These are phyloP conservation scores for Neotropicomus parvogracilis DNA, from an alignment of 1,284 basidiomycete species.

Conservation along the genomic window DNA sequence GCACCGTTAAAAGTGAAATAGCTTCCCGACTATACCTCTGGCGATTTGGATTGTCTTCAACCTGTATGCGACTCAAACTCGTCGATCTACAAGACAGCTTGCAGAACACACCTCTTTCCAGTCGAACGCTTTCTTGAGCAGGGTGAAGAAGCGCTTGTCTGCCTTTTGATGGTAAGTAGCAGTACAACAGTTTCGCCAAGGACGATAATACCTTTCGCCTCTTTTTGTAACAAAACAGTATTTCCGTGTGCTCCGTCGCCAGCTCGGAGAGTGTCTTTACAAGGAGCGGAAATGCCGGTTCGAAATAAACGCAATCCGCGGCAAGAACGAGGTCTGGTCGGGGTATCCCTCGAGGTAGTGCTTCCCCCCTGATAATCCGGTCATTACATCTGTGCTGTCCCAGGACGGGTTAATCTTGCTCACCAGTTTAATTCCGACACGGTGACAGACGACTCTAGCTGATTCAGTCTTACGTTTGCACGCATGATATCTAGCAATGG, in stretches of 20 bases:
- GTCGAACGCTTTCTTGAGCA: slow-evolving; percentile 81
- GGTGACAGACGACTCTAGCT: slow-evolving; percentile 46
- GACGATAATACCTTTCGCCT: slow-evolving; percentile 67
- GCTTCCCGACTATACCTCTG: slow-evolving; percentile 50
- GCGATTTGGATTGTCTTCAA: slow-evolving; percentile 50
- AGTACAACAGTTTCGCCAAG: not conserved
- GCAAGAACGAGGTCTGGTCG: slow-evolving; percentile 71
- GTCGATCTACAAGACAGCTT: not conserved
- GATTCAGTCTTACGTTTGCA: slow-evolving; percentile 65
- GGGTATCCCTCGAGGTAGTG: slow-evolving; percentile 42
- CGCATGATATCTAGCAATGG: slow-evolving; percentile 74
- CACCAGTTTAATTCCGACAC: slow-evolving; percentile 81
- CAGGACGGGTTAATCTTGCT: slow-evolving; percentile 20
- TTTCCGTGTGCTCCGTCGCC: slow-evolving; percentile 53
- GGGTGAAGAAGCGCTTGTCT: slow-evolving; percentile 83
- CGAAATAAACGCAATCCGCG: slow-evolving; percentile 94
- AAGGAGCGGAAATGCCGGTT: slow-evolving; percentile 89
- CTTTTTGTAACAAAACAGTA: slow-evolving; percentile 93
- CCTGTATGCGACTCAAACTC: slow-evolving; percentile 32
- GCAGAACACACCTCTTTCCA: slow-evolving; percentile 59
- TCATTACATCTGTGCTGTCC: slow-evolving; percentile 1
- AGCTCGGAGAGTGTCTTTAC: slow-evolving; percentile 77
- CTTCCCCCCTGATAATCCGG: slow-evolving; percentile 48
- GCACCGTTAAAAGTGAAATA: slow-evolving; percentile 53
- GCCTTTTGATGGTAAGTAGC: slow-evolving; percentile 50